Base-by-base conservation (phyloP, 495 filamentous ascomycete genomes). In the Hypoxylon lienhwacheense region DNA sequence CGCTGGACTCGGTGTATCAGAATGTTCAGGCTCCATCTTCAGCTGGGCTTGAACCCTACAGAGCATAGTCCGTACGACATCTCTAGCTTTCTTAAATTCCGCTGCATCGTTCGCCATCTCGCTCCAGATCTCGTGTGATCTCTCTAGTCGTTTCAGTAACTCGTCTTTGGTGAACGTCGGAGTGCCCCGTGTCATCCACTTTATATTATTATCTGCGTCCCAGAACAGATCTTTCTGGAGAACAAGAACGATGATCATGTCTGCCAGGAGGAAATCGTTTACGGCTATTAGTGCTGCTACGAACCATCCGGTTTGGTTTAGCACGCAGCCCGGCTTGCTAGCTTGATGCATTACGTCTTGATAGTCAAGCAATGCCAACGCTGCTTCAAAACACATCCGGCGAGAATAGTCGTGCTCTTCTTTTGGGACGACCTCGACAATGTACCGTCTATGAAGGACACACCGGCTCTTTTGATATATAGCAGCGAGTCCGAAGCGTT, bases 381-480 rank as follows among this genome's bases (percentile, higher is more conserved):
- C 84, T 7, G 87, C 84, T 24, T 84, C 81, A 8, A 92, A 74
- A 59, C 85, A 89, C 1, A 77, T 77, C 20, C 77, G 76, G 31
- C 86, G 76, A 4, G 87, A 91, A 64, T 87, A 85, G 2, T 79
- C 73, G 54, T 84, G 88, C 25, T 88, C 78, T 28, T 75, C 76
- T 53, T 82, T 79, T 22, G 72, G 70, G 6, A 77, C 70, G 4
- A 74, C 74, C 49, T 82, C 77, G 11, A 74, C 75, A 15, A 91
- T 71, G 63, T 88, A 92, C 43, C 83, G 80, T 4, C 88, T 81
- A 62, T 92, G 89, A 20, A 91, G 72, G 10, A 91, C 81, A 36
- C 83, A 85, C 21, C 86, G 79, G n/a, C 78, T 73, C 60, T 89
- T 90, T 49, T 88, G 80, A 59, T 86, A 90, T 11, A 90, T 69